Evolutionary conservation across 352 stramenopile species (phyloP).

Genomic region (Bremia lactucae): DNA sequence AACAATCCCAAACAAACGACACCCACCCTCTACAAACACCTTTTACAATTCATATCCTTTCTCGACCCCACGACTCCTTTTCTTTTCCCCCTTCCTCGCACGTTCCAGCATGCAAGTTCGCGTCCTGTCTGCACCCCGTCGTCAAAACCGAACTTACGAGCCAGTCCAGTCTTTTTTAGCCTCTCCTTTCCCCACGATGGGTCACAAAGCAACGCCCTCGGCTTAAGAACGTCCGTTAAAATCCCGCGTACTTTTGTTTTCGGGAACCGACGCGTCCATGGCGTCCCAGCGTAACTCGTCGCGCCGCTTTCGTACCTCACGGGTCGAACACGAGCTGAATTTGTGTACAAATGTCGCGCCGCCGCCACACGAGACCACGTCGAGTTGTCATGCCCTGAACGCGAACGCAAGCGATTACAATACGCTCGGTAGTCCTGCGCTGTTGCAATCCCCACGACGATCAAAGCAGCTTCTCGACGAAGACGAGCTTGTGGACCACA

Average conservation of each 20-base stretch:
- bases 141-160: no score
- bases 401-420: slow-evolving; percentile 21
- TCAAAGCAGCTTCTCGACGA: slow-evolving; percentile 17
- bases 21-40: no score
- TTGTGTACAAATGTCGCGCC: slow-evolving; percentile 18
- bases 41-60: no score
- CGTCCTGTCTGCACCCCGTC: slow-evolving; percentile 2
- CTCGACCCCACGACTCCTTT: slow-evolving; percentile 20
- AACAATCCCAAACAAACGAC: no score
- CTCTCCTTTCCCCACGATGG: neutral
- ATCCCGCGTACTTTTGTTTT: no score
- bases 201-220: no score
- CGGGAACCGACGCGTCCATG: slow-evolving; percentile 12
- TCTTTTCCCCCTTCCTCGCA: slow-evolving; percentile 9
- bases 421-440: slow-evolving; percentile 23
- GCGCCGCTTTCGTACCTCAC: slow-evolving; percentile 40
- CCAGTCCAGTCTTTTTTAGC: neutral
- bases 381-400: slow-evolving; percentile 12
- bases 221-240: no score
- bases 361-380: slow-evolving; percentile 2
- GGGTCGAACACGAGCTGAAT: slow-evolving; percentile 42
- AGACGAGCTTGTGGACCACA: slow-evolving; percentile 16
- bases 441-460: slow-evolving; percentile 21
- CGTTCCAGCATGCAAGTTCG: no score
- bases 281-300: slow-evolving; percentile 19